Evolutionary conservation across 495 filamentous ascomycete genomes (phyloP).

Genomic region (Halenospora varia): DNA sequence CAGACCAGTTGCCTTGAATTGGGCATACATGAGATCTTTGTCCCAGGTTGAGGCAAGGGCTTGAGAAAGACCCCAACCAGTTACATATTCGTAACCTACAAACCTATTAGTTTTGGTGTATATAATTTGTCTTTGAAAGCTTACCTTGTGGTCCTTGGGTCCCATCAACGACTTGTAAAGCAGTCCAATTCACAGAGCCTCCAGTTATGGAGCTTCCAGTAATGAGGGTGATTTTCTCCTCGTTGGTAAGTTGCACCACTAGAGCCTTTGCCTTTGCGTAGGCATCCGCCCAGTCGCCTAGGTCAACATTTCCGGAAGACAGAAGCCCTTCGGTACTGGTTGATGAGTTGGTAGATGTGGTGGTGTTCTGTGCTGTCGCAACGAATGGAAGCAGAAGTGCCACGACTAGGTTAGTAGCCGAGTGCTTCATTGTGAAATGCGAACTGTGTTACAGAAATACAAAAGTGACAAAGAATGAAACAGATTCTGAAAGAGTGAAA

Average conservation of each 20-base stretch:
- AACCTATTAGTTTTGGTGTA: constrained; percentile 35
- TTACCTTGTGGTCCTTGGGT: constrained; percentile 4
- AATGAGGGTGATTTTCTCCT: constrained; percentile 43
- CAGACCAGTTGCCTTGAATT: constrained; percentile 45
- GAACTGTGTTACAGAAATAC: neutral
- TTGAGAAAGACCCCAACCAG: constrained; percentile 34
- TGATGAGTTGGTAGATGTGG: neutral
- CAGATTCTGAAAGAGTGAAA: neutral
- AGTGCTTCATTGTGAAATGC: neutral
- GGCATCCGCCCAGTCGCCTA: constrained; percentile 42
- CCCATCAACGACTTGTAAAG: neutral
- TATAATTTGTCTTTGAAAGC: neutral
- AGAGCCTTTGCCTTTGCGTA: constrained; percentile 43
- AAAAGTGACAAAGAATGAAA: neutral
- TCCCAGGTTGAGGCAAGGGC: constrained; percentile 53
- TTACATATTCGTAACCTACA: constrained; percentile 39
- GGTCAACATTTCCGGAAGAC: constrained; percentile 7
- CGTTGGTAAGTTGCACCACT: constrained; percentile 50
- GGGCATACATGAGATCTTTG: constrained; percentile 40
- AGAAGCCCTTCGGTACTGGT: neutral
- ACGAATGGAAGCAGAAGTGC: neutral
- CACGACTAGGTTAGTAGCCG: neutral
- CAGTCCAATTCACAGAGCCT: constrained; percentile 8
- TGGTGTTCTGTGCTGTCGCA: neutral
- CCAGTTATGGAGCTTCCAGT: neutral